Percentiles rank a stretch among this genome's conserved stretches.
Conservation (phyloP, 2,329 filamentous ascomycete genomes). For the Trichoderma sp. region DNA sequence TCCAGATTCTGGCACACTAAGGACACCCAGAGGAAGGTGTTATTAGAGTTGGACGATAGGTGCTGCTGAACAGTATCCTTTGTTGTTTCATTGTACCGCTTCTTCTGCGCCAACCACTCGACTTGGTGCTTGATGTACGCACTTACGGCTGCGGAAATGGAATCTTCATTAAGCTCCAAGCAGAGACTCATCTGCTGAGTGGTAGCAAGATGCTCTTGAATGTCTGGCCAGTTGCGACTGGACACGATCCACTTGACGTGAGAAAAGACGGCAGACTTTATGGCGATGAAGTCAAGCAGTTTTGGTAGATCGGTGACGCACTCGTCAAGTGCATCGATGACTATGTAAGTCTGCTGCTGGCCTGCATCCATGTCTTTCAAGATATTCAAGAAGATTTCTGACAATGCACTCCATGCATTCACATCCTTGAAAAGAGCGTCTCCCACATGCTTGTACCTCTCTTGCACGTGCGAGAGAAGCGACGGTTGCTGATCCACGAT, state of each 20-base stretch:
- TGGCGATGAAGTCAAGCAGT: conserved; percentile 42
- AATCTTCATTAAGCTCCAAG: conserved; percentile 41
- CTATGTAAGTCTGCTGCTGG: conserved; percentile 29
- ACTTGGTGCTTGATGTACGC: conserved; percentile 43
- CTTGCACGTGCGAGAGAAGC: conserved; percentile 36
- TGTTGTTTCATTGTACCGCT: conserved; percentile 21
- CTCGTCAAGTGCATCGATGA: conserved; percentile 53
- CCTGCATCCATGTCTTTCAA: conserved; percentile 36
- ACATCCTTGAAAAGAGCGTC: conserved; percentile 42
- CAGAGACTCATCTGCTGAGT: conserved; percentile 31
- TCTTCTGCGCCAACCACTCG: conserved; percentile 28
- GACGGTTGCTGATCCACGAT: conserved; percentile 41
- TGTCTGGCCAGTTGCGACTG: conserved; percentile 46
- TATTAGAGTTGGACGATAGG: conserved; percentile 37
- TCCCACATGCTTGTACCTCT: conserved; percentile 39
- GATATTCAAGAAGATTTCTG: conserved; percentile 42
- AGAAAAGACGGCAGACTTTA: neutral
- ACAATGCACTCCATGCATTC: conserved; percentile 42
- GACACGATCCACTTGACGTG: conserved; percentile 46
- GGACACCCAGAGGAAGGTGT: conserved; percentile 37
- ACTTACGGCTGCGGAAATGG: conserved; percentile 40
- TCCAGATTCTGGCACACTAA: conserved; percentile 28
- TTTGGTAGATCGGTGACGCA: conserved; percentile 33
- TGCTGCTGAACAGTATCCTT: conserved; percentile 20
- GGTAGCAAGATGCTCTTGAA: conserved; percentile 28